Evolutionary conservation across 805 yeast species (phyloP).

Genomic region (Myxozyma vanderwaltii): DNA sequence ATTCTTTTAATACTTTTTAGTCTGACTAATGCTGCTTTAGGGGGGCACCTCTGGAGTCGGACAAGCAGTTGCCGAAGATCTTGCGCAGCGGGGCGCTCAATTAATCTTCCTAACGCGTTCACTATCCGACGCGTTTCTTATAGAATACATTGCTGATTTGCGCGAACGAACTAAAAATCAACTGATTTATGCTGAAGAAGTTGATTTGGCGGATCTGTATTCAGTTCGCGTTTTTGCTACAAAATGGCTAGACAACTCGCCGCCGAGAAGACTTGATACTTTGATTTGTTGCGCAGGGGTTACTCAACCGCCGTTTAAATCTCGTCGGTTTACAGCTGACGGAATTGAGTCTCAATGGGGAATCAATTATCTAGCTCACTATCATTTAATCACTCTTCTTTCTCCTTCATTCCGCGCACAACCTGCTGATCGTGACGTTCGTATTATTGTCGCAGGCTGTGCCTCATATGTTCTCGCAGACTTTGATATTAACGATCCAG

Average conservation of each 20-base stretch:
- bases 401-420: constrained; percentile 85
- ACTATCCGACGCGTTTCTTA: constrained; percentile 68
- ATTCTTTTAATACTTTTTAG: neutral
- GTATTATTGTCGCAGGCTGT: constrained; percentile 79
- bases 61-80: constrained; percentile 66
- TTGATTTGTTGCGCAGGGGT: constrained; percentile 87
- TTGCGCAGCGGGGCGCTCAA: constrained; percentile 87
- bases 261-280: constrained; percentile 90
- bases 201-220: constrained; percentile 73
- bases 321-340: constrained; percentile 69
- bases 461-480: constrained; percentile 73
- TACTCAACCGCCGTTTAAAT: constrained; percentile 65
- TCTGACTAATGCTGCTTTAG: constrained; percentile 3
- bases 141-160: constrained; percentile 77
- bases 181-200: constrained; percentile 85
- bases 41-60: constrained; percentile 98
- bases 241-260: constrained; percentile 85
- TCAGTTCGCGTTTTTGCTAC: constrained; percentile 90
- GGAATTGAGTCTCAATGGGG: constrained; percentile 88
- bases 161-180: constrained; percentile 69
- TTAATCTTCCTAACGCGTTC: constrained; percentile 69
- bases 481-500: constrained; percentile 61
- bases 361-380: constrained; percentile 77
- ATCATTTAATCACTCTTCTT: constrained; percentile 74
- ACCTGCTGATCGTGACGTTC: constrained; percentile 92